These are phyloP conservation scores for Lasiodiplodia gonubiensis DNA, from an alignment of 2,329 filamentous ascomycete genomes.

Conservation along the genomic window DNA sequence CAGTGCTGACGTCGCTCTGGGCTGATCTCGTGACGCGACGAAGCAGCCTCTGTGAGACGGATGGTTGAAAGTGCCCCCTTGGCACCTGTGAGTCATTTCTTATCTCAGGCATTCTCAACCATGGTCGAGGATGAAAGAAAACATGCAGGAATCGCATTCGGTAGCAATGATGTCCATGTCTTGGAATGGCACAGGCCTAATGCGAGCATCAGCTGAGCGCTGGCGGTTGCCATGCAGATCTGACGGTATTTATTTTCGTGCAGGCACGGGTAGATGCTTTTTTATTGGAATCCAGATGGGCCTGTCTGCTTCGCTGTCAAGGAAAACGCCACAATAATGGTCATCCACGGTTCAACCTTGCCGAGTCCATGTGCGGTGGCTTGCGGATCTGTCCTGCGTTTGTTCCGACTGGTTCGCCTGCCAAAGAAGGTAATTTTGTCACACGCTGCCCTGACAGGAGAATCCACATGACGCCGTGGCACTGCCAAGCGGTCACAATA, in stretches of 20 bases:
- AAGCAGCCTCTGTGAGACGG: neutral
- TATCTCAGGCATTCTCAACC: neutral
- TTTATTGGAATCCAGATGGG: slow-evolving; percentile 17
- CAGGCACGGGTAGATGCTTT: slow-evolving; percentile 17
- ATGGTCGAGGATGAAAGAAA: neutral
- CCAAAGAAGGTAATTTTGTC: neutral
- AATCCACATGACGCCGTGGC: neutral
- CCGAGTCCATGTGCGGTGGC: neutral
- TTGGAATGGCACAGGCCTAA: neutral
- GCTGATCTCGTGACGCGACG: neutral
- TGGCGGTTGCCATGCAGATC: slow-evolving; percentile 5
- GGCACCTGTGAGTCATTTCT: neutral
- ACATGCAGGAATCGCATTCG: neutral
- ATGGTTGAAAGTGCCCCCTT: neutral
- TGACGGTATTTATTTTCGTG: neutral
- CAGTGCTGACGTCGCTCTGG: neutral
- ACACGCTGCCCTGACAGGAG: neutral
- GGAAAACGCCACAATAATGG: neutral
- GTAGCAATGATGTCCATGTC: neutral
- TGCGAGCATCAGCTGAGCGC: neutral
- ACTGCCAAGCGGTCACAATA: neutral
- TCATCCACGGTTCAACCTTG: neutral
- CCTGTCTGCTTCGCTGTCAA: neutral
- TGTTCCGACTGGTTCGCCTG: neutral
- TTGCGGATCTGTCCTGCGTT: neutral